phyloP scores from a whole-genome alignment of 1,284 basidiomycete genomes.

The Inonotus hispidus region DNA sequence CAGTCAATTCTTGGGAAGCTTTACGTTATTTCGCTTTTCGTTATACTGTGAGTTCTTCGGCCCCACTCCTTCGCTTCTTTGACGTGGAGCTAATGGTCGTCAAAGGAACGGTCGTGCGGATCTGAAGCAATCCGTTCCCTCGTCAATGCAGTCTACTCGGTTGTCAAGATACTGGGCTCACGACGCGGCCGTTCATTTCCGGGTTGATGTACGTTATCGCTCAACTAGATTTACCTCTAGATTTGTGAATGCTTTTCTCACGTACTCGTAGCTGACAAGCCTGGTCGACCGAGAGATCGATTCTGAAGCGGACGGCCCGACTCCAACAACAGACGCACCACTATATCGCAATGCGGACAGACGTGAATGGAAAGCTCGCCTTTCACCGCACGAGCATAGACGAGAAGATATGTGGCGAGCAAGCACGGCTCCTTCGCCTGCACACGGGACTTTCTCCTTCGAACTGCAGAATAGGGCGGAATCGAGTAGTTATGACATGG shows the following conservation, averaged over 20 bases:
- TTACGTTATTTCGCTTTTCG: conserved; percentile 31
- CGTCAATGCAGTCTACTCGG: background rate
- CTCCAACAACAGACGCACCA: background rate
- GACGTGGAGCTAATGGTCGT: background rate
- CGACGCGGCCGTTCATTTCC: background rate
- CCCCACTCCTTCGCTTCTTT: background rate
- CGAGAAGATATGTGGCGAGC: background rate
- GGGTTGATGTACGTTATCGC: conserved; percentile 8
- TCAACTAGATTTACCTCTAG: background rate
- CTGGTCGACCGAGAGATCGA: background rate
- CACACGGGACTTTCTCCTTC: background rate
- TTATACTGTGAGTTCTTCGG: conserved; percentile 25
- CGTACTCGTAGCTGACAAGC: conserved; percentile 4
- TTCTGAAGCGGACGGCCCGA: background rate
- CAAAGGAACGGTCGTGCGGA: conserved; percentile 16
- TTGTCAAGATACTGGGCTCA: conserved; percentile 10
- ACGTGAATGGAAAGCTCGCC: background rate
- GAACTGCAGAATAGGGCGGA: background rate
- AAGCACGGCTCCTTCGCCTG: background rate
- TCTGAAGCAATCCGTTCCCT: background rate
- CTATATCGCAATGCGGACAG: background rate
- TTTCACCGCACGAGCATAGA: background rate
- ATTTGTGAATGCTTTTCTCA: background rate
- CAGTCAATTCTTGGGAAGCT: conserved; percentile 31
- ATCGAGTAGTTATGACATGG: background rate